Base-by-base conservation (phyloP, 2,329 filamentous ascomycete genomes). In the Cadophora luteo-olivacea region DNA sequence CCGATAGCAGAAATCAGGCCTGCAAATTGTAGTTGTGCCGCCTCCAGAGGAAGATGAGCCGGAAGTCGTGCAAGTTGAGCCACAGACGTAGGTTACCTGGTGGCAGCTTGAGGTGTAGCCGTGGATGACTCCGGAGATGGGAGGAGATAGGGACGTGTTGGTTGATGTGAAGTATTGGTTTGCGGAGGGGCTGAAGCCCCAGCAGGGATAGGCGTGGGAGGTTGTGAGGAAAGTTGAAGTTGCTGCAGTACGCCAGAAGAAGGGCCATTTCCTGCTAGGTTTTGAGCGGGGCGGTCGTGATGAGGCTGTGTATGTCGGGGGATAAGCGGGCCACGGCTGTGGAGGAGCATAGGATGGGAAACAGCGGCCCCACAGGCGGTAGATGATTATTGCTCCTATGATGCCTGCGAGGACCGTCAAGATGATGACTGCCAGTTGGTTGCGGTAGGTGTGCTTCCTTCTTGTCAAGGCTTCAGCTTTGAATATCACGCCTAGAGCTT, bases 351-450 rank as follows among this genome's bases (percentile, higher is more conserved):
- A 22, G 32, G 5, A 11, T 14, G 55, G 55, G 19, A 60, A 60
- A 32, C 55, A 60, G 4, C 55, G 55, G 22, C 36, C 36, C 55
- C 55, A 60, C 5, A 60, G 36, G 2, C 8, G 11, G 36, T 25
- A 36, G 11, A 41, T 8, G 12, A 60, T 3, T 22, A 38, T 25
- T 33, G 55, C 55, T 38, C 55, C 55, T 1, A 60, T 4, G 9
- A 60, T 19, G 4, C 55, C 55, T 9, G 55, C 55, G 19, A 60
- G 25, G 11, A 60, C 8, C 4, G 55, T 60, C 29, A 60, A 22
- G 32, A 60, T 60, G 55, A 60, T 60, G 36, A 60, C 55, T 25
- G 55, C 55, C 9, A 60, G 55, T 60, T 60, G 55, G 22, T 60
- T 36, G 5, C 55, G 55, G 19, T 60, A 60, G 38, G 55, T 60